These are phyloP conservation scores for Xerocomus potaroensis DNA, from an alignment of 768 basidiomycete genomes.

Conservation along the genomic window DNA sequence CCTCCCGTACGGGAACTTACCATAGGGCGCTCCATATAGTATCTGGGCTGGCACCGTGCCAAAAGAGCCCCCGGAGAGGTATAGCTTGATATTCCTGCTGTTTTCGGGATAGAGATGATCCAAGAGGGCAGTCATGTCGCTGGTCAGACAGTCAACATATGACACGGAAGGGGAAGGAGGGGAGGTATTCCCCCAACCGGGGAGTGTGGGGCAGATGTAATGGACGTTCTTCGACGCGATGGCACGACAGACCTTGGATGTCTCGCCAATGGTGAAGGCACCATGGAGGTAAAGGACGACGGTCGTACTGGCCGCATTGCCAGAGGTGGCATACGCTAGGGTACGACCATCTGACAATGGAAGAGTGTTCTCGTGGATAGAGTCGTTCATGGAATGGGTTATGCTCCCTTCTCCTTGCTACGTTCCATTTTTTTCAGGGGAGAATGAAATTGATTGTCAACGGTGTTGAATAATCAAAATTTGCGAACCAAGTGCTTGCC, in stretches of 20 bases:
- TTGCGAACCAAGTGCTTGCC: neutral
- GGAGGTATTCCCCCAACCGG: conserved; percentile 56
- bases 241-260: conserved; percentile 30
- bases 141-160: conserved; percentile 40
- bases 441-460: neutral
- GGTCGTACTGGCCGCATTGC: conserved; percentile 44
- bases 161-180: conserved; percentile 31
- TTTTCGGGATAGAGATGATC: conserved; percentile 46
- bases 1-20: conserved; percentile 47
- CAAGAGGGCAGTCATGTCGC: conserved; percentile 45
- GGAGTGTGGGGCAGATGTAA: conserved; percentile 48
- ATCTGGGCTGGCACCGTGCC: conserved; percentile 55
- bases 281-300: conserved; percentile 56
- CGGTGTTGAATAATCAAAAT: neutral
- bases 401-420: no score
- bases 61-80: conserved; percentile 50
- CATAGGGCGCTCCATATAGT: conserved; percentile 47
- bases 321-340: conserved; percentile 51
- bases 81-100: conserved; percentile 38
- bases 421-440: neutral
- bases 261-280: conserved; percentile 48
- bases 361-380: conserved; percentile 16
- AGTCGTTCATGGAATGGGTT: conserved; percentile 8
- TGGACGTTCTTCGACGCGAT: conserved; percentile 41
- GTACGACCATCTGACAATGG: conserved; percentile 37